phyloP scores from a whole-genome alignment of 164 flowering plant species.

The Nymphaea colorata region DNA sequence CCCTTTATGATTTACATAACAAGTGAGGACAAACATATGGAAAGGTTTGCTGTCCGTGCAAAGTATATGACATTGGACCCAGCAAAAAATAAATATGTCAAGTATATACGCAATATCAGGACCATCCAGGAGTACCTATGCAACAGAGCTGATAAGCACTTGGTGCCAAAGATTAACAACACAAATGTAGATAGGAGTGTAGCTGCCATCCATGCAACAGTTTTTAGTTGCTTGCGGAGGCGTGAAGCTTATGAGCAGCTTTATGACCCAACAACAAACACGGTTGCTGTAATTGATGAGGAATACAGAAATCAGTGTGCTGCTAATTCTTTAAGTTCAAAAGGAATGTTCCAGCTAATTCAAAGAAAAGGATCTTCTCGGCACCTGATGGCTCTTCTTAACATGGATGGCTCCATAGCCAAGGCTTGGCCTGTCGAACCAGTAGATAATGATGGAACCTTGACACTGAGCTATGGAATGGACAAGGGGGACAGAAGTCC shows the following conservation, averaged over 20 bases:
- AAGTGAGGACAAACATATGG: conserved; percentile 78
- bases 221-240: conserved; percentile 76
- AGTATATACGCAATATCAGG: conserved; percentile 78
- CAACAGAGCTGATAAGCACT: conserved; percentile 81
- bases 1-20: conserved; percentile 89
- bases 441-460: conserved; percentile 33
- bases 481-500: conserved; percentile 42
- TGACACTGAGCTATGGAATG: conserved; percentile 17
- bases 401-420: conserved; percentile 82
- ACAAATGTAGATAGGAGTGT: conserved; percentile 89
- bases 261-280: conserved; percentile 59
- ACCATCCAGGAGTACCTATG: conserved; percentile 82
- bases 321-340: conserved; percentile 70
- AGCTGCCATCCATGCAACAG: conserved; percentile 90
- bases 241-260: conserved; percentile 72
- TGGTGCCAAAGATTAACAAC: conserved; percentile 81
- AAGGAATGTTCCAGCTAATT: conserved; percentile 83
- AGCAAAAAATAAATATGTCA: conserved; percentile 78
- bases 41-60: conserved; percentile 86
- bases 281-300: conserved; percentile 52
- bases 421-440: conserved; percentile 78
- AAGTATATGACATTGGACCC: conserved; percentile 94
- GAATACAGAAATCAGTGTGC: conserved; percentile 74
- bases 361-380: conserved; percentile 78
- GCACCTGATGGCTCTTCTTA: conserved; percentile 76